Conservation (phyloP, 768 basidiomycete genomes). For the Tulasnella sp. region DNA sequence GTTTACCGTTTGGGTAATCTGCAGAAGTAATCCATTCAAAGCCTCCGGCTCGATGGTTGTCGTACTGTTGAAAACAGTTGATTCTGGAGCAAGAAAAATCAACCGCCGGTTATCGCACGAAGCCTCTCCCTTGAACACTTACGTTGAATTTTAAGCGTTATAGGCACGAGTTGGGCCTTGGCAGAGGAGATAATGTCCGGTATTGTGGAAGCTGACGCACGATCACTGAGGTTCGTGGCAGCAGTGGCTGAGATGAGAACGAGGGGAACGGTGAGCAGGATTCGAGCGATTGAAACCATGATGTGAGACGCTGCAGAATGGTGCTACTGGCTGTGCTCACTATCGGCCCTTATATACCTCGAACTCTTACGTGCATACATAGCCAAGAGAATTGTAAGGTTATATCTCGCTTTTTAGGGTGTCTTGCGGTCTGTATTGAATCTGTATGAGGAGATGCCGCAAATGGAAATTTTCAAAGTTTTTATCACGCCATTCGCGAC, state of each 20-base stretch:
- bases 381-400: not conserved
- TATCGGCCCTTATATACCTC: not conserved
- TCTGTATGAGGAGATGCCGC: not conserved
- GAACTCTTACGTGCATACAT: not conserved
- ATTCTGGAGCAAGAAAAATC: not conserved
- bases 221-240: not conserved
- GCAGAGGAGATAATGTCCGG: not conserved
- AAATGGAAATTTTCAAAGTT: not conserved
- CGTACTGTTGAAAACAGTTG: not conserved
- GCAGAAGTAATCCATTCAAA: not conserved
- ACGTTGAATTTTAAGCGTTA: not conserved
- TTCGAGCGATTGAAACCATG: not conserved
- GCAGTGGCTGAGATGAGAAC: not conserved
- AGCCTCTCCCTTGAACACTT: not conserved
- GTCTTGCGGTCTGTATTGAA: not conserved
- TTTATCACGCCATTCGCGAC: not conserved
- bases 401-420: not conserved
- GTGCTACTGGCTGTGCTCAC: not conserved
- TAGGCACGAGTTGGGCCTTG: not conserved
- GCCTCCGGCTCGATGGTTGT: not conserved
- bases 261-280: not conserved
- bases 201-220: not conserved
- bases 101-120: not conserved
- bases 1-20: not conserved
- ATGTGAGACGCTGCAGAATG: not conserved